phyloP scores from a whole-genome alignment of 352 stramenopile genomes.

The Pythium biforme region DNA sequence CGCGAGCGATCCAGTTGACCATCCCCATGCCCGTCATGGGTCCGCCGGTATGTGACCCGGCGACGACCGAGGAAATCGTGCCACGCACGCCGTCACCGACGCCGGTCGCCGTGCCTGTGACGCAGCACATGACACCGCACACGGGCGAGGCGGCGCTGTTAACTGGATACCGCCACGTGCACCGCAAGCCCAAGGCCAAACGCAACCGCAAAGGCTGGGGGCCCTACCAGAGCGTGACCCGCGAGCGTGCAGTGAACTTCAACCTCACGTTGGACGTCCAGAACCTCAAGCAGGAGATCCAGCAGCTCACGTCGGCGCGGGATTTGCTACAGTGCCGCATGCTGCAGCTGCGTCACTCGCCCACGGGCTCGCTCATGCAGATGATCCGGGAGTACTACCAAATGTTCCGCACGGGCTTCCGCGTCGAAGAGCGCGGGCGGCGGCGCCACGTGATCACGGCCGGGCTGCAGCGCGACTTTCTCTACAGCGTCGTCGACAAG shows the following conservation, averaged over 20 bases:
- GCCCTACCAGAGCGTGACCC: slow-evolving; percentile 33
- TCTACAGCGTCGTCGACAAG: slow-evolving; percentile 31
- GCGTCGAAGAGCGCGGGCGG: slow-evolving; percentile 1
- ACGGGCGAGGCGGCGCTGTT: not conserved
- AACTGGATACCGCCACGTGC: slow-evolving; percentile 5
- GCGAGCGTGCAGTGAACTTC: slow-evolving; percentile 40
- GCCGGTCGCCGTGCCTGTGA: no score
- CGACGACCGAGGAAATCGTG: not conserved
- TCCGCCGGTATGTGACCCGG: not conserved
- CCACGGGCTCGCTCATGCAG: slow-evolving; percentile 19
- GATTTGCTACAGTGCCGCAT: slow-evolving; percentile 14
- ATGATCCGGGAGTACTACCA: slow-evolving; percentile 16
- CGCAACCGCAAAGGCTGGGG: slow-evolving; percentile 32
- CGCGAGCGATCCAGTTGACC: not conserved
- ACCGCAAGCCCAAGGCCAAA: slow-evolving; percentile 15
- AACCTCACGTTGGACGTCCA: slow-evolving; percentile 53
- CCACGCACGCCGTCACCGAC: not conserved
- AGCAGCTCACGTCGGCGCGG: slow-evolving; percentile 25
- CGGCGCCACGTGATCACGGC: slow-evolving; percentile 19
- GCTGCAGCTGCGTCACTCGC: slow-evolving; percentile 16
- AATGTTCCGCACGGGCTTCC: slow-evolving; percentile 21
- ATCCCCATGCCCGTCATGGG: not conserved
- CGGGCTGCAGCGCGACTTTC: slow-evolving; percentile 33
- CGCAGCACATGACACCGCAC: not conserved
- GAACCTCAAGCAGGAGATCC: slow-evolving; percentile 37